These are phyloP conservation scores for Talaromyces wortmannii DNA, from an alignment of 495 filamentous ascomycete species.

Conservation along the genomic window DNA sequence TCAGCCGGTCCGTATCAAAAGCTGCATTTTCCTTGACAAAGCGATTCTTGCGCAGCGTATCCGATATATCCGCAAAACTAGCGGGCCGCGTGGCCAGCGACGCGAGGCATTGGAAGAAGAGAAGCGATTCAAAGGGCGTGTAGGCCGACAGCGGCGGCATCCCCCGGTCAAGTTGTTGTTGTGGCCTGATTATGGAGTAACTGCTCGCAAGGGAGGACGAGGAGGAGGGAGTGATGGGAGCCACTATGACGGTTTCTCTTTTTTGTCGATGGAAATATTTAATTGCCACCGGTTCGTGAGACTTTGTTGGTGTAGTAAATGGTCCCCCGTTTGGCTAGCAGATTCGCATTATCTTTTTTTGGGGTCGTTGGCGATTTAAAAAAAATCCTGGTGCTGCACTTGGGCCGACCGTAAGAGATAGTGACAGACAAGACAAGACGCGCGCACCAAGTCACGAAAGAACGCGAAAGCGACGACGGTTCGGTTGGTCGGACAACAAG, in stretches of 20 bases:
- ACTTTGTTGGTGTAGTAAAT: too few relatives aligned
- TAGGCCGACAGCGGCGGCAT: slow-evolving; percentile 57
- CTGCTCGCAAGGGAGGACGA: slow-evolving; percentile 29
- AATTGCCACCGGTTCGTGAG: too few relatives aligned
- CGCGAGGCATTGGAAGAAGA: slow-evolving; percentile 81
- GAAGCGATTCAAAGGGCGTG: slow-evolving; percentile 80
- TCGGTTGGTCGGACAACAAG: too few relatives aligned
- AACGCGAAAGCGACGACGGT: too few relatives aligned
- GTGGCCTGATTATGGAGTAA: slow-evolving; percentile 14
- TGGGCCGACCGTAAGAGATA: too few relatives aligned
- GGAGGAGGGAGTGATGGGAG: slow-evolving; percentile 24
- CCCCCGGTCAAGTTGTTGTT: slow-evolving; percentile 35
- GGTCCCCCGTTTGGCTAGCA: too few relatives aligned
- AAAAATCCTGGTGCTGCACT: too few relatives aligned
- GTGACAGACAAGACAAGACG: too few relatives aligned
- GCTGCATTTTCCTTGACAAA: slow-evolving; percentile 58
- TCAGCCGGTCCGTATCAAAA: slow-evolving; percentile 68
- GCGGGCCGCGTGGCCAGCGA: slow-evolving; percentile 54
- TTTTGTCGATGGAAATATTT: background rate
- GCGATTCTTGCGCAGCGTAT: slow-evolving; percentile 61
- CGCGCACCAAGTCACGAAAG: too few relatives aligned
- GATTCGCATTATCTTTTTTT: too few relatives aligned
- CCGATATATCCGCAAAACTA: slow-evolving; percentile 67
- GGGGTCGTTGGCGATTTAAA: too few relatives aligned
- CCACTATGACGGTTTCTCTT: slow-evolving; percentile 33